Base-by-base conservation (phyloP, 2,329 filamentous ascomycete genomes). In the Hansfordia pulvinata region DNA sequence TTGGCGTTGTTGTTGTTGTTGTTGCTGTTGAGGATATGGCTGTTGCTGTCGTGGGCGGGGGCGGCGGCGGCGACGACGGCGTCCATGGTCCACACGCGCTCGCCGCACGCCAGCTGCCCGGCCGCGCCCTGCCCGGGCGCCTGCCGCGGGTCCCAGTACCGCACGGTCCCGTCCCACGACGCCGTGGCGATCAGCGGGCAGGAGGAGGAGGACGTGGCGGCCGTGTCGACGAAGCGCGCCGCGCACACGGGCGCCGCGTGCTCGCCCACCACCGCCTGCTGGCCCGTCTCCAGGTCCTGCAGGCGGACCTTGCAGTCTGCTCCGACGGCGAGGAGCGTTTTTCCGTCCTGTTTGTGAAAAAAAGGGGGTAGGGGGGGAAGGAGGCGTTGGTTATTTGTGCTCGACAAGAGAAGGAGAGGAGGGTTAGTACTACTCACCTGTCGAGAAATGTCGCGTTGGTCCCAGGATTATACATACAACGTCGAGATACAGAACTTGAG, bases 131-230 rank as follows among this genome's bases (percentile, higher is more conserved):
- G n/a, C n/a, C n/a, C n/a, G 5, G 34, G 30, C 8, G 45, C 52
- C 40, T 59, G 55, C 27, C 66, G 60, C 21, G 68, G 31, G 41
- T 71, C 66, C 65, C 65, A 71, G 47, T 63, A 65, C 40, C 62
- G 62, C 37, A 70, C 52, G 3, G 62, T 69, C 42, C 58, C 60
- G 48, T 71, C 66, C 65, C 65, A 71, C 3, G 64, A 69, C 9
- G 46, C 50, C 6, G 49, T 42, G 17, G 40, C 47, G 27, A 52
- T 24, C 25, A 52, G 33, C 20, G 39, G 38, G 6, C 31, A 32
- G 21, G 29, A 15, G 20, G 38, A 30, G n/a, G n/a, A n/a, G n/a
- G n/a, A n/a, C n/a, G n/a, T n/a, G 6, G 22, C 33, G 18, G 42
- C 40, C 22, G 44, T 21, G 10, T 47, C 35, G 29, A 51, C 39